These are phyloP conservation scores for Quillaja saponaria DNA, from an alignment of 306 rosid genomes.

Conservation along the genomic window DNA sequence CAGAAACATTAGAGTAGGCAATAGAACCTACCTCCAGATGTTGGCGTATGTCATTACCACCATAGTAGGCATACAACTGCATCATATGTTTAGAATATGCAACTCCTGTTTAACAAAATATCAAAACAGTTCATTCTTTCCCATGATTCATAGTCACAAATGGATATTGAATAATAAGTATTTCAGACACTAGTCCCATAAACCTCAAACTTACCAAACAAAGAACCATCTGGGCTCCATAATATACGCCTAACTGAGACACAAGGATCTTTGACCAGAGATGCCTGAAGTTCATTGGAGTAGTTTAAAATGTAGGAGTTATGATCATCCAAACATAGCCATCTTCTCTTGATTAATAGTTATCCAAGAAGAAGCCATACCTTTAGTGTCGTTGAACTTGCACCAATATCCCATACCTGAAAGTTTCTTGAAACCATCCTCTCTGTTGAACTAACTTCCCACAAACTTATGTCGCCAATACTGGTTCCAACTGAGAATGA, in stretches of 20 bases:
- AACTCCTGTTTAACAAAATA: conserved; percentile 25
- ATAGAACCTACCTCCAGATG: conserved; percentile 27
- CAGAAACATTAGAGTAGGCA: background rate
- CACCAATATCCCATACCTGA: conserved; percentile 33
- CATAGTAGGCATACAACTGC: conserved; percentile 29
- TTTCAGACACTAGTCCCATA: no score
- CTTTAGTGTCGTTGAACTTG: conserved; percentile 22
- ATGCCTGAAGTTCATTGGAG: conserved; percentile 21
- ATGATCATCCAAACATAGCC: background rate
- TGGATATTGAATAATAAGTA: background rate
- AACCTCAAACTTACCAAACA: conserved; percentile 23
- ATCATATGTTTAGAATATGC: conserved; percentile 34
- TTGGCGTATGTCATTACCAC: conserved; percentile 11
- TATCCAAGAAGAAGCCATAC: conserved; percentile 5
- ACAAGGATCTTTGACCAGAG: conserved; percentile 32
- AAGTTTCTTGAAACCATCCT: conserved; percentile 27
- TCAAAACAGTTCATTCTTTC: background rate
- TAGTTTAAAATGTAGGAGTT: conserved; percentile 1
- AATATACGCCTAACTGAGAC: conserved; percentile 20
- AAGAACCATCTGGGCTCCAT: conserved; percentile 32
- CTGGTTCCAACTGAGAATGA: conserved; percentile 31
- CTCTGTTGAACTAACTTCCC: conserved; percentile 27
- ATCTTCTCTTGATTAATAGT: background rate
- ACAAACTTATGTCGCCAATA: conserved; percentile 28
- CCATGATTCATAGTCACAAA: background rate